Evolutionary conservation across 202 grass and related monocot species (phyloP).

Genomic region (Sporobolus alterniflorus): DNA sequence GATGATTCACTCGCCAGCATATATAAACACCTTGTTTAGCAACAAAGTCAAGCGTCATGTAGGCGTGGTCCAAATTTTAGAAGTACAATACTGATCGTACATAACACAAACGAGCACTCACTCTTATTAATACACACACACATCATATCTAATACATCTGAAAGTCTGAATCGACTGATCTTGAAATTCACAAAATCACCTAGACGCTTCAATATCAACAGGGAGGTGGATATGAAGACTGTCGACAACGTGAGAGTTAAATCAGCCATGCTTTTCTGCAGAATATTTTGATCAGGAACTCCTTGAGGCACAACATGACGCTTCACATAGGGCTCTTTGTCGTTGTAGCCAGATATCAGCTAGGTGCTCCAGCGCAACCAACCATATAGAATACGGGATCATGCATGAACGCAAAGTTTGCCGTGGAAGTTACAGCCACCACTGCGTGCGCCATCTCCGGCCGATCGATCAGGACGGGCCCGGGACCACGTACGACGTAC

Average conservation of each 20-base stretch:
- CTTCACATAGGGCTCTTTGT: background rate
- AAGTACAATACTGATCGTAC: too few relatives aligned
- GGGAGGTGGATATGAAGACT: background rate
- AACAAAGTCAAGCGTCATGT: conserved; percentile 41
- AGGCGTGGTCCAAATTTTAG: conserved; percentile 10
- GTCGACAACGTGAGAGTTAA: background rate
- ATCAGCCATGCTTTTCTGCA: background rate
- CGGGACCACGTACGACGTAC: conserved; percentile 36
- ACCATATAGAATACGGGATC: conserved; percentile 12
- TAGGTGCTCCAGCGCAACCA: too few relatives aligned
- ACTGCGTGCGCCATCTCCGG: background rate
- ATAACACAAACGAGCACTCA: too few relatives aligned
- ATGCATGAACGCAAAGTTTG: conserved; percentile 17
- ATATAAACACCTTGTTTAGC: background rate
- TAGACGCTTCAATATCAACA: too few relatives aligned
- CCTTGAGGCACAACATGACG: background rate
- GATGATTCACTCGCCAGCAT: background rate
- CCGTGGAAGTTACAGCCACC: conserved; percentile 36
- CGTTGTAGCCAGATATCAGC: background rate
- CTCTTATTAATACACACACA: background rate
- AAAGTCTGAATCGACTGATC: too few relatives aligned
- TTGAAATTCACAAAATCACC: too few relatives aligned
- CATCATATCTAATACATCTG: too few relatives aligned
- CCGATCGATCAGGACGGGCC: background rate
- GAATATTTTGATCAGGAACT: background rate